phyloP scores from a whole-genome alignment of 2,329 filamentous ascomycete genomes.

The Ustilaginoidea virens region DNA sequence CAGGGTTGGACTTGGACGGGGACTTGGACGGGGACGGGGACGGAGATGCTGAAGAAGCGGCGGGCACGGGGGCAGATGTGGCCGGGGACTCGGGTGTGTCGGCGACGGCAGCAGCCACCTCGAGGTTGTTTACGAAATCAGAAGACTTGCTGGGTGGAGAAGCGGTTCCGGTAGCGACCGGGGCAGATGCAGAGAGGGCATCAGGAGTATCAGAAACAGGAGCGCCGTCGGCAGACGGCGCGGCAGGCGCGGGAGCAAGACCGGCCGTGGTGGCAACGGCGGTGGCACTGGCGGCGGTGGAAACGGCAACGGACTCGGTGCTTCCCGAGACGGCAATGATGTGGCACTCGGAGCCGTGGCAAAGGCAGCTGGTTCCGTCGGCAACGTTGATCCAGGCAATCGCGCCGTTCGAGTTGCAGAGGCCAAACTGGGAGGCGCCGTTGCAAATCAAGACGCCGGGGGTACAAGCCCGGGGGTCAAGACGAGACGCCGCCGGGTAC shows the following conservation, averaged over 20 bases:
- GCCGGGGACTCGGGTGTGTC: too few relatives aligned
- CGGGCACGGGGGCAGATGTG: background rate
- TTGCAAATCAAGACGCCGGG: conserved; percentile 3
- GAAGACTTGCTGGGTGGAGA: too few relatives aligned
- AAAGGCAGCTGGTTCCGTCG: conserved; percentile 1
- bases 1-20: too few relatives aligned
- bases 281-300: too few relatives aligned
- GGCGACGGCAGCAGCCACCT: too few relatives aligned
- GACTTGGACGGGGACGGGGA: background rate
- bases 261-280: too few relatives aligned
- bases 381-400: conserved; percentile 1
- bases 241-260: too few relatives aligned
- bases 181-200: too few relatives aligned
- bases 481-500: background rate
- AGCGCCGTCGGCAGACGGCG: too few relatives aligned
- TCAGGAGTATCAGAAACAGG: too few relatives aligned
- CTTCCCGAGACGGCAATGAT: background rate
- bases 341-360: background rate
- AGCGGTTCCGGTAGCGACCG: too few relatives aligned
- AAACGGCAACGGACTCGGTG: background rate
- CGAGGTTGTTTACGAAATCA: too few relatives aligned
- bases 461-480: background rate
- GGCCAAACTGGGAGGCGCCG: conserved; percentile 1
- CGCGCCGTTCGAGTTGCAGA: background rate
- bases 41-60: background rate